Evolutionary conservation across 2,329 filamentous ascomycete species (phyloP).

Genomic region (Ceratocystis eucalypticola): DNA sequence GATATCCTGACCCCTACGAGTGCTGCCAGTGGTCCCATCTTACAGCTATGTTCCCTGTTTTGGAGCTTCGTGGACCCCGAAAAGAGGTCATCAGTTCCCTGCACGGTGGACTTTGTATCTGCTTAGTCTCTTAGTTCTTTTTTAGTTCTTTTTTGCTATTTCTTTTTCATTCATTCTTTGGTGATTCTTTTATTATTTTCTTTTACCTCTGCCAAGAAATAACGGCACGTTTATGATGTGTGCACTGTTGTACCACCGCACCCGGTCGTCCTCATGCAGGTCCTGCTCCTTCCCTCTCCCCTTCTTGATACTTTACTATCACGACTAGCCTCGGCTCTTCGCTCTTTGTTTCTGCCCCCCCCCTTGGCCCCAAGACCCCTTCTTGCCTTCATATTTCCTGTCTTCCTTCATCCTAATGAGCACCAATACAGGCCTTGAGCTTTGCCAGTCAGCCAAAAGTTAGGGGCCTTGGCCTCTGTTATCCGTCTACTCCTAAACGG

Average conservation of each 20-base stretch:
- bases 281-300: neutral
- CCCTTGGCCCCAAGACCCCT: neutral
- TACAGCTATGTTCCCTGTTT: conserved; percentile 1
- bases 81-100: neutral
- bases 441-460: neutral
- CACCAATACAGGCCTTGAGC: neutral
- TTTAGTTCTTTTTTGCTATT: too few relatives aligned
- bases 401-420: neutral
- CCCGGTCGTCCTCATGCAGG: neutral
- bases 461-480: too few relatives aligned
- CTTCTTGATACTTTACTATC: neutral
- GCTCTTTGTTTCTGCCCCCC: neutral
- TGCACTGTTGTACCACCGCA: neutral
- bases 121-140: neutral
- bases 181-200: too few relatives aligned
- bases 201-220: neutral
- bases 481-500: too few relatives aligned
- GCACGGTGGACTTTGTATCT: neutral
- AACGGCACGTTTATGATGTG: neutral
- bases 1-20: neutral
- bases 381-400: neutral
- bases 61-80: neutral
- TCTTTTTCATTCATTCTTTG: too few relatives aligned
- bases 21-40: neutral
- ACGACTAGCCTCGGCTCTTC: conserved; percentile 1